These are phyloP conservation scores for Cladosporium sp. DNA, from an alignment of 2,329 filamentous ascomycete species.

Conservation along the genomic window DNA sequence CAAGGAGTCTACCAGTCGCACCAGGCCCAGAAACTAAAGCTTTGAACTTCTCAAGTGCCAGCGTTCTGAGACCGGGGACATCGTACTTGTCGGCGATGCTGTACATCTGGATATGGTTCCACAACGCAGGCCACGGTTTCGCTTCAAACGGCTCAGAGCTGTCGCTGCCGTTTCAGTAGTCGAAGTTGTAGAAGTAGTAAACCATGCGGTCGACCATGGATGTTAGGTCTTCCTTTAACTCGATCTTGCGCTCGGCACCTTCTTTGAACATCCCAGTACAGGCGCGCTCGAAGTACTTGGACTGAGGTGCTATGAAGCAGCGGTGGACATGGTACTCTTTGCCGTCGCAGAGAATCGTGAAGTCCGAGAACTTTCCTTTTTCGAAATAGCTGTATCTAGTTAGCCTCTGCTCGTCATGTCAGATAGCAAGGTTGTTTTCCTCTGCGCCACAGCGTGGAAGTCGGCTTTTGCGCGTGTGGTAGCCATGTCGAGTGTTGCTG, in stretches of 20 bases:
- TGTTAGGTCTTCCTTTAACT: constrained; percentile 18
- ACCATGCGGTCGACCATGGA: constrained; percentile 21
- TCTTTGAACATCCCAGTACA: constrained; percentile 10
- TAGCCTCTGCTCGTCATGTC: not conserved
- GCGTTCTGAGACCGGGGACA: constrained; percentile 15
- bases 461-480: not conserved
- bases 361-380: constrained; percentile 4
- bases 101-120: constrained; percentile 13
- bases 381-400: not conserved
- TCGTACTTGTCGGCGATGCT: constrained; percentile 24
- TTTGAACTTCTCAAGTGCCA: constrained; percentile 19
- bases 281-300: constrained; percentile 17
- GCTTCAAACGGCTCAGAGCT: not conserved
- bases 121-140: not conserved
- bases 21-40: not conserved
- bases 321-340: constrained; percentile 17
- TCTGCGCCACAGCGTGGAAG: not conserved
- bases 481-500: not conserved
- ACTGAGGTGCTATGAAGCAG: constrained; percentile 17
- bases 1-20: not conserved
- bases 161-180: constrained; percentile 12
- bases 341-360: constrained; percentile 14
- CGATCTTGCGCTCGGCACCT: constrained; percentile 1
- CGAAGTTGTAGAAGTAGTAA: constrained; percentile 21
- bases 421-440: not conserved